Percentiles rank a stretch among this genome's conserved stretches.
These are phyloP conservation scores for Hyphopichia wangnamkhiaoensis DNA, from an alignment of 1,139 yeast genomes.

Conservation along the genomic window DNA sequence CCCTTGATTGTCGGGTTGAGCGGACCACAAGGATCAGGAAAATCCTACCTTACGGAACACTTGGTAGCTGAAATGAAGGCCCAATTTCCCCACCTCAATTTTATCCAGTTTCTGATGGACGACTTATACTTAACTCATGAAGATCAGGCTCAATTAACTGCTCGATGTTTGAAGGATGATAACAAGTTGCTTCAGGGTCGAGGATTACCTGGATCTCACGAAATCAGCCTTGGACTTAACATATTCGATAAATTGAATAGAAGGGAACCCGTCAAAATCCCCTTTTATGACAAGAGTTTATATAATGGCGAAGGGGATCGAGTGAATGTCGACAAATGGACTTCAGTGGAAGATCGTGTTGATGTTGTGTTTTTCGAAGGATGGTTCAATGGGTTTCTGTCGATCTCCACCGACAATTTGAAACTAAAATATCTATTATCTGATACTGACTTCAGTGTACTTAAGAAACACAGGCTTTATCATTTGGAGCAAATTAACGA, in stretches of 20 bases:
- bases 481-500: constrained; percentile 49
- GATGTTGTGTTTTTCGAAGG: constrained; percentile 85
- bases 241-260: constrained; percentile 20
- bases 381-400: constrained; percentile 84
- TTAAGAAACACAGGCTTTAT: constrained; percentile 25
- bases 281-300: constrained; percentile 79
- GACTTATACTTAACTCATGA: constrained; percentile 75
- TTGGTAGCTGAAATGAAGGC: constrained; percentile 37
- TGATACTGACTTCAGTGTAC: constrained; percentile 16
- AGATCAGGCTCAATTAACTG: constrained; percentile 51
- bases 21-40: constrained; percentile 96
- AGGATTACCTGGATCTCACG: constrained; percentile 96
- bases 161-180: constrained; percentile 20
- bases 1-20: constrained; percentile 71
- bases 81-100: constrained; percentile 39
- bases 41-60: constrained; percentile 62
- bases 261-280: constrained; percentile 44
- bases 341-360: constrained; percentile 33
- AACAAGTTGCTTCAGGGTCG: constrained; percentile 72
- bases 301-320: constrained; percentile 81
- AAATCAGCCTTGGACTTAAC: constrained; percentile 33
- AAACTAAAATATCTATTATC: constrained; percentile 21
- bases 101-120: constrained; percentile 74
- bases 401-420: constrained; percentile 31
- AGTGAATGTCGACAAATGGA: constrained; percentile 38